Conservation (phyloP, 352 stramenopile genomes). For the Globisporangium megalacanthum region DNA sequence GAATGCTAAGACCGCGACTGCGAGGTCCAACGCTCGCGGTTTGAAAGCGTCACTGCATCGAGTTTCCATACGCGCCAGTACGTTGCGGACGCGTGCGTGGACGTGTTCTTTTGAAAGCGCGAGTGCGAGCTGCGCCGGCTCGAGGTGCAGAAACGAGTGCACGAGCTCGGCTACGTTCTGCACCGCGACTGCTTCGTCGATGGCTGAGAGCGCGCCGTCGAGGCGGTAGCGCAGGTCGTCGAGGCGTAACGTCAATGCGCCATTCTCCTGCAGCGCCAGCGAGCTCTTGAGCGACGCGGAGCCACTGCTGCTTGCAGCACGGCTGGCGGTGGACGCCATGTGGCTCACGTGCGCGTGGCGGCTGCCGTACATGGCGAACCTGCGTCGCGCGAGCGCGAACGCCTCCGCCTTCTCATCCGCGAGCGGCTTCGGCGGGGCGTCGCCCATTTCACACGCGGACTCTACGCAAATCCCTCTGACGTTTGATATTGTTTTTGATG, state of each 20-base stretch:
- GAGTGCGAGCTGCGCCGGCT: slow-evolving; percentile 27
- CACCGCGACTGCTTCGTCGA: slow-evolving; percentile 1
- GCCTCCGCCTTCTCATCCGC: slow-evolving; percentile 1
- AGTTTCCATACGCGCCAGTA: slow-evolving; percentile 17
- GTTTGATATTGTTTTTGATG: too few relatives aligned
- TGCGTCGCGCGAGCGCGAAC: slow-evolving; percentile 22
- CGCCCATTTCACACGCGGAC: not conserved
- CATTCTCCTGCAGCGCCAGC: slow-evolving; percentile 59
- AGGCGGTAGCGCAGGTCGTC: slow-evolving; percentile 61
- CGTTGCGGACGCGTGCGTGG: slow-evolving; percentile 20
- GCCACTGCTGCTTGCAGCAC: slow-evolving; percentile 7
- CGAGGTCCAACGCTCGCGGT: slow-evolving; percentile 14
- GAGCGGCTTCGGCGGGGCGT: not conserved
- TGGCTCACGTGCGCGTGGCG: slow-evolving; percentile 38
- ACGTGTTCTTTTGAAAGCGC: slow-evolving; percentile 17
- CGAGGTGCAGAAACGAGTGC: slow-evolving; percentile 25
- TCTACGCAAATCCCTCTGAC: too few relatives aligned
- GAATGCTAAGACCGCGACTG: slow-evolving; percentile 33
- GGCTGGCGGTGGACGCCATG: slow-evolving; percentile 12
- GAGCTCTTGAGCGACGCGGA: slow-evolving; percentile 28
- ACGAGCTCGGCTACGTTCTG: slow-evolving; percentile 36
- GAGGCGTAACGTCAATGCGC: slow-evolving; percentile 35
- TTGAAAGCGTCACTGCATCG: not conserved
- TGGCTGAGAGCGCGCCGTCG: slow-evolving; percentile 21
- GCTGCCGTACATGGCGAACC: slow-evolving; percentile 52